phyloP scores from a whole-genome alignment of 306 rosid genomes.

The Quercus dentata region DNA sequence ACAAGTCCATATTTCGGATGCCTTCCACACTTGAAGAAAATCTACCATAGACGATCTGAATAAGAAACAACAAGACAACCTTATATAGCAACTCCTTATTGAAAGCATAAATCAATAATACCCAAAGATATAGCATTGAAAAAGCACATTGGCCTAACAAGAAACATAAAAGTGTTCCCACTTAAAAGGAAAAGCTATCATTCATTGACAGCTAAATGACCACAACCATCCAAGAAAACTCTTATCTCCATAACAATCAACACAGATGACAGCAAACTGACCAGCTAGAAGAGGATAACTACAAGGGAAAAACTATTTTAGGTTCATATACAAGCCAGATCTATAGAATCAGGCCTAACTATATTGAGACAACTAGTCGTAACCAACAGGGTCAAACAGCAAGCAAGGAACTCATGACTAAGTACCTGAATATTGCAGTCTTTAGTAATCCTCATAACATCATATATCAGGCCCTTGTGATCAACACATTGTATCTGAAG shows the following conservation, averaged over 20 bases:
- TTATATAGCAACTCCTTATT: background rate
- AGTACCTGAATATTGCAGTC: conserved; percentile 77
- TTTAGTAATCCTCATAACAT: conserved; percentile 79
- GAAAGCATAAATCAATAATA: background rate
- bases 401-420: conserved; percentile 5
- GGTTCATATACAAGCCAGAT: background rate
- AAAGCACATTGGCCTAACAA: background rate
- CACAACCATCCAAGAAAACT: background rate
- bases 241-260: background rate
- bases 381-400: background rate
- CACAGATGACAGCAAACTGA: background rate
- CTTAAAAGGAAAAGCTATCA: background rate
- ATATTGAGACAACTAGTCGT: background rate
- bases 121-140: background rate
- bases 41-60: conserved; percentile 69
- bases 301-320: background rate
- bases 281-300: background rate
- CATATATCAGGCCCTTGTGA: conserved; percentile 76
- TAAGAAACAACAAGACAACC: conserved; percentile 5
- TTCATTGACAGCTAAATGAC: background rate
- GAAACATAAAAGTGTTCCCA: background rate
- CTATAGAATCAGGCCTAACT: background rate
- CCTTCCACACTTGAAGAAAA: conserved; percentile 57
- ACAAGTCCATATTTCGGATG: conserved; percentile 57
- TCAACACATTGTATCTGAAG: conserved; percentile 79